Evolutionary conservation across 148 eudicot species (phyloP).

Genomic region (Camellia granthamiana): DNA sequence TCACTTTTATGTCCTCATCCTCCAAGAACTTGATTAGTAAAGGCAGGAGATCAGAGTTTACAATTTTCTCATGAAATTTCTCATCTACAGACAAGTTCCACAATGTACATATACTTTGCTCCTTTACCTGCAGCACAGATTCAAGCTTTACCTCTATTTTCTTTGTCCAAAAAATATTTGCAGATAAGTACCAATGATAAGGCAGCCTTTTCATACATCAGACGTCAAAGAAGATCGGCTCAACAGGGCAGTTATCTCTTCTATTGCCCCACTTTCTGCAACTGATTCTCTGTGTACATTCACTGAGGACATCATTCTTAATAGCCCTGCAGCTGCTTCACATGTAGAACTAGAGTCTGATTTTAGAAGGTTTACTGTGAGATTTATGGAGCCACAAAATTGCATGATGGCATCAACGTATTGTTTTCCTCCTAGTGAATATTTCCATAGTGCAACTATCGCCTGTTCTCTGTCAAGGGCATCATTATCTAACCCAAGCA

Average conservation of each 20-base stretch:
- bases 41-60: slow-evolving; percentile 56
- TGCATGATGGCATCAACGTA: slow-evolving; percentile 63
- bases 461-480: slow-evolving; percentile 80
- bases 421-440: slow-evolving; percentile 71
- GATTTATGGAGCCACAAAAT: slow-evolving; percentile 60
- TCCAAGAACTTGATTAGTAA: slow-evolving; percentile 66
- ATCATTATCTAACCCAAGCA: slow-evolving; percentile 88
- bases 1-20: slow-evolving; percentile 61
- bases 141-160: slow-evolving; percentile 20
- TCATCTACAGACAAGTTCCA: slow-evolving; percentile 87
- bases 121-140: slow-evolving; percentile 64
- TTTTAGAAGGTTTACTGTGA: slow-evolving; percentile 61
- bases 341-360: slow-evolving; percentile 66
- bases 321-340: slow-evolving; percentile 82
- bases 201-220: slow-evolving; percentile 41
- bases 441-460: slow-evolving; percentile 71
- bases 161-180: neutral
- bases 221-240: slow-evolving; percentile 59
- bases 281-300: slow-evolving; percentile 66
- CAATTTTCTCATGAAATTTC: slow-evolving; percentile 54
- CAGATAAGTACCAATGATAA: slow-evolving; percentile 8
- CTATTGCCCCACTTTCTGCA: slow-evolving; percentile 78
- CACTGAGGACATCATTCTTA: slow-evolving; percentile 66
- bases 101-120: slow-evolving; percentile 67
- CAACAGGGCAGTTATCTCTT: slow-evolving; percentile 68